Conservation (phyloP, 2,329 filamentous ascomycete species). For the Claviceps spartinae region DNA sequence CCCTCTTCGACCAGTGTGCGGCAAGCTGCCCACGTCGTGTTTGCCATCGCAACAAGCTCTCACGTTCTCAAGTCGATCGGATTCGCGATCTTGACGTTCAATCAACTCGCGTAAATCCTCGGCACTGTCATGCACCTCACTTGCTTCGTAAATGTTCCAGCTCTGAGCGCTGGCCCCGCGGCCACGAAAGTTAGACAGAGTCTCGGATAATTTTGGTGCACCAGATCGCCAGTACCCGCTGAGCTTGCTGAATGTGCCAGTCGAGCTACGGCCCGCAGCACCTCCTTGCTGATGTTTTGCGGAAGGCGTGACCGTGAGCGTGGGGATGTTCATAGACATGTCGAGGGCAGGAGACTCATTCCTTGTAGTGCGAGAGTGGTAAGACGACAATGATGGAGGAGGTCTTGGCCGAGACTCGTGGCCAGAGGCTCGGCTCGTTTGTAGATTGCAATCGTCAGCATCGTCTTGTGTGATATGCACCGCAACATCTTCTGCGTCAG, state of each 20-base stretch:
- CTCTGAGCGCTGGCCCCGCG: conserved; percentile 32
- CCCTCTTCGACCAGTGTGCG: conserved; percentile 31
- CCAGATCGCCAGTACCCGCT: conserved; percentile 45
- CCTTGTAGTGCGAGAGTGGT: conserved; percentile 59
- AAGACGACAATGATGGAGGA: conserved; percentile 61
- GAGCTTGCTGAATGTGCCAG: conserved; percentile 41
- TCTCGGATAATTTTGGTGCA: conserved; percentile 30
- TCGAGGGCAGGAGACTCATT: conserved; percentile 46
- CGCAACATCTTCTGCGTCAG: conserved; percentile 45
- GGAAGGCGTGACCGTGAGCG: conserved; percentile 42
- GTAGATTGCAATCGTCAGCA: conserved; percentile 71
- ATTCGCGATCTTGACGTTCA: conserved; percentile 62
- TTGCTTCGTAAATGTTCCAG: conserved; percentile 43
- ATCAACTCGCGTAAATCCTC: conserved; percentile 73
- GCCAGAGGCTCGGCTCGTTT: conserved; percentile 24
- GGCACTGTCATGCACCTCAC: conserved; percentile 58
- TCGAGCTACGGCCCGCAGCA: conserved; percentile 17
- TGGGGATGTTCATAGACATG: conserved; percentile 39
- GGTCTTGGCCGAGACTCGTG: conserved; percentile 34
- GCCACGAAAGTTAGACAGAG: conserved; percentile 40
- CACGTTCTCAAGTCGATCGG: conserved; percentile 82
- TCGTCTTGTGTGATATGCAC: conserved; percentile 47
- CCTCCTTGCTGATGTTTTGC: conserved; percentile 23
- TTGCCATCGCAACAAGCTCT: conserved; percentile 96
- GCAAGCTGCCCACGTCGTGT: conserved; percentile 55